phyloP scores from a whole-genome alignment of 2,329 filamentous ascomycete species.

The Fusarium piperis region DNA sequence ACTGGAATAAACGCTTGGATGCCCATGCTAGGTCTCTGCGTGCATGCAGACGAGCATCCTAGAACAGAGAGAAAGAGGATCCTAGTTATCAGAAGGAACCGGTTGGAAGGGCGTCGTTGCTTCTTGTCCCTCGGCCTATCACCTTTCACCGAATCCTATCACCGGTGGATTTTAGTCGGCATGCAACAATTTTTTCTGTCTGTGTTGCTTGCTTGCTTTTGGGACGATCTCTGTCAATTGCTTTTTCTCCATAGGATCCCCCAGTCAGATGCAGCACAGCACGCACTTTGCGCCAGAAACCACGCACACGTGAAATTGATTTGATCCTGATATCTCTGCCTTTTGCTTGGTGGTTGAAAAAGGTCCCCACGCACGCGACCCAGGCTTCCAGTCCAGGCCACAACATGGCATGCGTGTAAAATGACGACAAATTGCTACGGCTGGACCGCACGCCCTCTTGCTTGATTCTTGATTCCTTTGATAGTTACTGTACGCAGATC shows the following conservation, averaged over 20 bases:
- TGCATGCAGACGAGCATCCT: slow-evolving; percentile 26
- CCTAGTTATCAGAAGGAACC: slow-evolving; percentile 26
- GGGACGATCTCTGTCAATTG: slow-evolving; percentile 16
- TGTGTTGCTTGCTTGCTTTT: slow-evolving; percentile 24
- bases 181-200: slow-evolving; percentile 10
- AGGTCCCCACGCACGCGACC: slow-evolving; percentile 28
- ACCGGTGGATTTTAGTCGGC: slow-evolving; percentile 19
- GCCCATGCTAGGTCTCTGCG: slow-evolving; percentile 1
- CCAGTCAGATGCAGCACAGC: neutral
- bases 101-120: slow-evolving; percentile 27
- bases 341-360: slow-evolving; percentile 15
- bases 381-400: slow-evolving; percentile 18
- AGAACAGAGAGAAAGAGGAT: slow-evolving; percentile 3
- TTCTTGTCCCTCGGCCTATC: slow-evolving; percentile 22
- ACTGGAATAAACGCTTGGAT: slow-evolving; percentile 1
- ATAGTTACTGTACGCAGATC: slow-evolving; percentile 6
- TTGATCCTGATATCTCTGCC: neutral
- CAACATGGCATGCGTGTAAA: slow-evolving; percentile 31
- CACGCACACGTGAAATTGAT: neutral
- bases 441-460: slow-evolving; percentile 28
- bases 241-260: slow-evolving; percentile 8
- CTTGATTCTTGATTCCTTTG: neutral
- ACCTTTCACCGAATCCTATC: slow-evolving; percentile 24
- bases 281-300: slow-evolving; percentile 3
- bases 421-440: slow-evolving; percentile 37